Evolutionary conservation across 129 eudicot species (phyloP).

Genomic region (Artemisia annua): DNA sequence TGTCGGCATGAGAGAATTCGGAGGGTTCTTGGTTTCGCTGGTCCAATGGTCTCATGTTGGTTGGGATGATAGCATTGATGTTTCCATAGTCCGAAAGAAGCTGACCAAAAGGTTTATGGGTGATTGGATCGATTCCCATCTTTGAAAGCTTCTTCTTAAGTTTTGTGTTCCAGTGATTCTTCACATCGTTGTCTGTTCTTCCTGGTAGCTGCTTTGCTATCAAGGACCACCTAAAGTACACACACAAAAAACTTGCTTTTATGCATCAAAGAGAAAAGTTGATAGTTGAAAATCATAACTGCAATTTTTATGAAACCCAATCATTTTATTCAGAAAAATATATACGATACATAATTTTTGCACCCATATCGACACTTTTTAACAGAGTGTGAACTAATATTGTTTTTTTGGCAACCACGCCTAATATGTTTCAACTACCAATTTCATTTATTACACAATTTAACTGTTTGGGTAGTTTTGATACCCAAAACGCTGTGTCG

Average conservation of each 20-base stretch:
- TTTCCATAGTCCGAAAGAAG: conserved; percentile 66
- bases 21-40: conserved; percentile 27
- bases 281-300: background rate
- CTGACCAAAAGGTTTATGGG: conserved; percentile 81
- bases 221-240: conserved; percentile 74
- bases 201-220: conserved; percentile 84
- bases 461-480: background rate
- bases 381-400: too few relatives aligned
- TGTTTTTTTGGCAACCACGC: too few relatives aligned
- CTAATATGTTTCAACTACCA: too few relatives aligned
- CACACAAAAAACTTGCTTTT: background rate
- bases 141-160: conserved; percentile 80
- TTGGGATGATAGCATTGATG: conserved; percentile 49
- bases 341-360: background rate
- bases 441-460: background rate
- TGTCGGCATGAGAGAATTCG: conserved; percentile 33
- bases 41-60: conserved; percentile 13
- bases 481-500: background rate
- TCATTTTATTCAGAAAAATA: background rate
- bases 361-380: background rate
- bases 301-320: background rate
- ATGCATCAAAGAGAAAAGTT: background rate
- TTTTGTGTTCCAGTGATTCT: conserved; percentile 98
- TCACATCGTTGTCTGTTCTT: conserved; percentile 96
- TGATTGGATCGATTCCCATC: conserved; percentile 94